A percentile compares a stretch with the other conserved stretches of the same genome.
These are phyloP conservation scores for Dryas alaskensis DNA, from an alignment of 306 rosid genomes.

Conservation along the genomic window DNA sequence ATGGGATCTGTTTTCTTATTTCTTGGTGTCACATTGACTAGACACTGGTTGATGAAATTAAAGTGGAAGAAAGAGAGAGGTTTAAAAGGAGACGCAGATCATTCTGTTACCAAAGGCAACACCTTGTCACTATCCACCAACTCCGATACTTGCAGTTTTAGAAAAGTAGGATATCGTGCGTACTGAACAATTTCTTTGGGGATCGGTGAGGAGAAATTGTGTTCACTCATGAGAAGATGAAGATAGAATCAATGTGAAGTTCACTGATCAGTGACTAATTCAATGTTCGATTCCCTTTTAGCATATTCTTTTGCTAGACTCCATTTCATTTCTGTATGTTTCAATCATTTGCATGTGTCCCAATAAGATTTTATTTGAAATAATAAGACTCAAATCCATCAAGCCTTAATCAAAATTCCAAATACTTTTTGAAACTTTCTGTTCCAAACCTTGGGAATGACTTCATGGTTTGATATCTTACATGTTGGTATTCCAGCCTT, in stretches of 20 bases:
- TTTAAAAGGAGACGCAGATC: too few species aligned
- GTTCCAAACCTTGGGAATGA: too few species aligned
- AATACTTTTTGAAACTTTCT: too few species aligned
- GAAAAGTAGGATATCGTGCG: constrained; percentile 3
- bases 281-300: too few species aligned
- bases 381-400: too few species aligned
- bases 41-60: constrained; percentile 44
- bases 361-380: too few species aligned
- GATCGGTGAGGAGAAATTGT: neutral
- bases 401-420: too few species aligned
- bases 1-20: constrained; percentile 48
- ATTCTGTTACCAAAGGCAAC: too few species aligned
- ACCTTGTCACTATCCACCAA: neutral
- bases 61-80: constrained; percentile 44
- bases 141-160: neutral
- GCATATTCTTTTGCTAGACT: neutral
- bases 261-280: neutral
- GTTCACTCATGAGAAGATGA: neutral
- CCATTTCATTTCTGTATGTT: neutral
- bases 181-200: neutral
- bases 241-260: neutral
- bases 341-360: neutral
- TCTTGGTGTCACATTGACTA: constrained; percentile 43
- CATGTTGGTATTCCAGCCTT: too few species aligned
- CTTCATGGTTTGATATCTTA: too few species aligned